phyloP scores from a whole-genome alignment of 2,329 filamentous ascomycete genomes.

The Neophaeococcomyces mojaviensis region DNA sequence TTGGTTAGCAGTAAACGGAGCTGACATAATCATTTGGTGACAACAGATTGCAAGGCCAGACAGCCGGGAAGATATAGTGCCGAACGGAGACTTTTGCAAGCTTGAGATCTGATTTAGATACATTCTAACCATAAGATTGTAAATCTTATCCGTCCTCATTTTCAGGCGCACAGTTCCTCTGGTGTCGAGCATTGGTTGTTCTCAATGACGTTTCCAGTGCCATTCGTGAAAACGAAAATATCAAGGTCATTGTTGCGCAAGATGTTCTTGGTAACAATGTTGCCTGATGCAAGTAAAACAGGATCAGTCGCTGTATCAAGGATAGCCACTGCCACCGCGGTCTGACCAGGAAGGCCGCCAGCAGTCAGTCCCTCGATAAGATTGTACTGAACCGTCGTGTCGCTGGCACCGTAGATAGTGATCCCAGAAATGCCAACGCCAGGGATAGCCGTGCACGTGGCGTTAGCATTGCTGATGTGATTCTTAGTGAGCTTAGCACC shows the following conservation, averaged over 20 bases:
- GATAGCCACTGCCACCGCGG: conserved; percentile 7
- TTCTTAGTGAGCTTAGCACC: conserved; percentile 13
- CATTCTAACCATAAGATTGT: no score
- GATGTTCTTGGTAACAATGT: conserved; percentile 12
- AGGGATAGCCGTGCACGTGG: conserved; percentile 2
- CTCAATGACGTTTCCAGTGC: conserved; percentile 13
- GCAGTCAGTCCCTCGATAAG: conserved; percentile 9
- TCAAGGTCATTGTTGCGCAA: conserved; percentile 13
- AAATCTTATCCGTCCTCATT: background rate
- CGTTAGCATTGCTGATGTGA: conserved; percentile 9
- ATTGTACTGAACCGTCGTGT: conserved; percentile 10
- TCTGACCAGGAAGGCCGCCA: background rate
- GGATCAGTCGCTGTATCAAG: conserved; percentile 7
- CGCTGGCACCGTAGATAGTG: conserved; percentile 3
- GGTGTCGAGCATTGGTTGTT: conserved; percentile 14
- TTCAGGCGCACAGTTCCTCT: conserved; percentile 10
- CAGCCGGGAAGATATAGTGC: no score
- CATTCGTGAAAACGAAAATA: conserved; percentile 12
- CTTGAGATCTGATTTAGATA: no score
- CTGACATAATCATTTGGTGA: no score
- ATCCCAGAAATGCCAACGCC: conserved; percentile 1
- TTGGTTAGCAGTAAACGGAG: no score
- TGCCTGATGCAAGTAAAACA: conserved; percentile 1
- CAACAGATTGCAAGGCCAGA: no score
- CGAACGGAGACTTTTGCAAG: no score